Evolutionary conservation across 495 filamentous ascomycete genomes (phyloP), one percentile per base, ranked within the genome.

Genomic region (Neurospora intermedia): DNA sequence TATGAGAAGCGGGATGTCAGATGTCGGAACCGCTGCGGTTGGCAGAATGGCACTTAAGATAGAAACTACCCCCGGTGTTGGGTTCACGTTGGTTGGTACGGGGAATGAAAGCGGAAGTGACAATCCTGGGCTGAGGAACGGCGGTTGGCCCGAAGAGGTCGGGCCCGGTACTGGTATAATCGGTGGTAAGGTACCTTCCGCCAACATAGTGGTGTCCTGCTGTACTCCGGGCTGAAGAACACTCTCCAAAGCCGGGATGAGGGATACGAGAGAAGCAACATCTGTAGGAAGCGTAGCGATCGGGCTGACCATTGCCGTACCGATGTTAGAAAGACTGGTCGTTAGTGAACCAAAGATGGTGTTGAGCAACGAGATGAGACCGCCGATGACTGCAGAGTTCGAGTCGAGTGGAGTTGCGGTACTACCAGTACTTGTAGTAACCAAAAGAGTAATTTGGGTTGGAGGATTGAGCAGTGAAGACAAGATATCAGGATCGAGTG

Each of bases 61-160:
- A 6, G 70, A 40, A n/a, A 73, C 20, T 6, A 70, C 39, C 18
- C 71, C 62, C 15, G 48, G 35, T n/a, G 43, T 40, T 71, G 72
- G 35, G 8, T 69, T 11, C n/a, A 11, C 62, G n/a, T n/a, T 71
- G 13, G 71, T 70, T 35, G 71, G n/a, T 27, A 38, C 8, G 23
- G 74, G 72, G n/a, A 76, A 42, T 38, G 73, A 46, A n/a, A 31
- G 35, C 59, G 74, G 27, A 23, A 74, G 38, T 20, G 74, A 69
- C 38, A 73, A 9, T n/a, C 39, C 41, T 35, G 73, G 70, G 54
- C 62, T 74, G 27, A 69, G 69, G 4, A 54, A 69, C 42, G 66
- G 70, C 27, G 20, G 40, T 5, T 43, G 43, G 10, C 42, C 62
- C 6, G 62, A 70, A 42, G 69, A 54, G 35, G 69, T 73, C 35